These are phyloP conservation scores for Gleditsia sinensis DNA, from an alignment of 306 rosid genomes.

Conservation along the genomic window DNA sequence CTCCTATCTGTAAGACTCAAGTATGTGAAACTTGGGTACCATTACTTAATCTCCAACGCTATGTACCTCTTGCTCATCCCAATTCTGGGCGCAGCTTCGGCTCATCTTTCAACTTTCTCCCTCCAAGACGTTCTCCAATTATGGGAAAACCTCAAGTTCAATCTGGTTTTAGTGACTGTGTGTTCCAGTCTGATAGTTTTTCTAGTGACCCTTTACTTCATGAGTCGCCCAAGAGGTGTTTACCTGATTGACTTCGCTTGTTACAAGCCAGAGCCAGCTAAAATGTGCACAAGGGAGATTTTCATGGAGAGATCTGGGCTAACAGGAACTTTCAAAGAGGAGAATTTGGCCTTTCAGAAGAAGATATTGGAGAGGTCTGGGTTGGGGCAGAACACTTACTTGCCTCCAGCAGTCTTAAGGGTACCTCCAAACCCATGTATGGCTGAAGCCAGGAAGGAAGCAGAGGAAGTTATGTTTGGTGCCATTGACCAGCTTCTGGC, in stretches of 20 bases:
- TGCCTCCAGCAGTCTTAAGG: conserved; percentile 65
- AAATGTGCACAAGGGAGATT: conserved; percentile 49
- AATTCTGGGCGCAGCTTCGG: conserved; percentile 42
- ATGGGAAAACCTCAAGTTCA: conserved; percentile 60
- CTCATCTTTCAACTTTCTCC: conserved; percentile 60
- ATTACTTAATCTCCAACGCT: conserved; percentile 76
- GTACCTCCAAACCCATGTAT: conserved; percentile 83
- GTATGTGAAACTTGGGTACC: conserved; percentile 92
- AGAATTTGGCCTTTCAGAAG: conserved; percentile 69
- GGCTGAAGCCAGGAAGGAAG: conserved; percentile 90
- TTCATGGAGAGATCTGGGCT: conserved; percentile 53
- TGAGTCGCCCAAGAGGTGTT: conserved; percentile 68
- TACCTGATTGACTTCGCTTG: conserved; percentile 73
- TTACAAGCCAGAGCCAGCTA: conserved; percentile 59
- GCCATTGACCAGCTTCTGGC: conserved; percentile 74
- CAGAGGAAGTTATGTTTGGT: conserved; percentile 89
- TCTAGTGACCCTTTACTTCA: conserved; percentile 70
- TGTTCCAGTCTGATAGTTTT: conserved; percentile 59
- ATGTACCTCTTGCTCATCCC: conserved; percentile 77
- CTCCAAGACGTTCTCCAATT: conserved; percentile 37
- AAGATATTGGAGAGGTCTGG: conserved; percentile 84
- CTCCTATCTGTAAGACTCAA: conserved; percentile 69
- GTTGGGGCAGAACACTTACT: conserved; percentile 70
- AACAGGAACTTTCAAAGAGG: conserved; percentile 56
- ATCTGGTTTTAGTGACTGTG: conserved; percentile 51